Base-by-base conservation (phyloP, 768 basidiomycete genomes). In the Holtermanniella nyarrowii region DNA sequence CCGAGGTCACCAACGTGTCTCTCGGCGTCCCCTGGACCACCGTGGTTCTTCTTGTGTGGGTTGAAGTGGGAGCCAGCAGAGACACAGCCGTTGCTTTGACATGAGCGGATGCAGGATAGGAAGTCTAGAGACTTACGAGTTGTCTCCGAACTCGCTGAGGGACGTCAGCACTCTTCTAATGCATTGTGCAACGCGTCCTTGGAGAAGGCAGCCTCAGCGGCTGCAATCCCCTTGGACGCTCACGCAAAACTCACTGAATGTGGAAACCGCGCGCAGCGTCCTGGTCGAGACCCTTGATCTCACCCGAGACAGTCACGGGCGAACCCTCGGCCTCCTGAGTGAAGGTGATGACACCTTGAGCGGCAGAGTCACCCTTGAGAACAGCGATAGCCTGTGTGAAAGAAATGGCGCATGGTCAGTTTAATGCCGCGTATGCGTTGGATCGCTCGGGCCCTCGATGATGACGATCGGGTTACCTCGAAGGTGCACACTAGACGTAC, bases 11-110 rank as follows among this genome's bases (percentile, higher is more conserved):
- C 86, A 24, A 84, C 80, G 68, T 88, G 86, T 52, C 85, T 75
- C 42, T 74, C 73, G 14, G 41, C 49, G 3, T 58, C 52, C 7
- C 70, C 66, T 10, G 78, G 83, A 3, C 77, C 82, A 51, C 85
- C 85, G 58, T 88, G 87, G 10, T 72, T 78, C 52, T 77, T 76
- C 18, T 71, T 74, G 70, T 76, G 77, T 0, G 85, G 85, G 73
- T 88, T 88, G 76, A 80, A 88, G 71, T 88, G 86, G 26, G 80
- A 58, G 1, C 85, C 84, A 26, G 86, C 77, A 18, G 84, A 83
- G 18, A 62, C 64, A 56, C 69, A 71, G 12, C 69, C 69, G 65
- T 71, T 71, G 45, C 54, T 61, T 27, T 10, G 26, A 23, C 13
- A 26, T 13, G 18, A 31, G 42, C 24, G 40, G 18, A 44, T 2